A percentile compares a stretch with the other conserved stretches of the same genome.
Conservation (phyloP, 2,329 filamentous ascomycete species). For the Scortechinia acanthostroma region DNA sequence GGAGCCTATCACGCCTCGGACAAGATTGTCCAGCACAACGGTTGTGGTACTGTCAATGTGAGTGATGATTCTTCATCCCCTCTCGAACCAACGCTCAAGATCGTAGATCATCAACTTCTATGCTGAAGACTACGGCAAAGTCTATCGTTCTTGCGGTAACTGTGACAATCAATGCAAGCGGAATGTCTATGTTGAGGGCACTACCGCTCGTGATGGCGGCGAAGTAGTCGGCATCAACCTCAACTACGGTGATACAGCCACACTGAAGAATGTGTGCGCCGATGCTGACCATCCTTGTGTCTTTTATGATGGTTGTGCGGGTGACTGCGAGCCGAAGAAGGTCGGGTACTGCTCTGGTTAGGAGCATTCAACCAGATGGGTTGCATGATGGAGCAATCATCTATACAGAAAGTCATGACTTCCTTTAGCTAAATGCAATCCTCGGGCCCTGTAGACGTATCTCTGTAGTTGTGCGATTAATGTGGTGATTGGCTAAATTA, state of each 20-base stretch:
- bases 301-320: conserved; percentile 10
- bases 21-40: conserved; percentile 26
- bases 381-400: too few species aligned
- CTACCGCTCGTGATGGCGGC: conserved; percentile 18
- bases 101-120: conserved; percentile 26
- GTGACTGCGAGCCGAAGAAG: conserved; percentile 13
- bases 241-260: conserved; percentile 25
- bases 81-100: too few species aligned
- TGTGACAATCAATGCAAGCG: conserved; percentile 22
- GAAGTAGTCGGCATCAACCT: conserved; percentile 24
- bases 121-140: conserved; percentile 27
- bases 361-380: too few species aligned
- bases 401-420: too few species aligned
- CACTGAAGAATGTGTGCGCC: conserved; percentile 11
- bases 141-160: conserved; percentile 38
- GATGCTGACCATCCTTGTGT: conserved; percentile 11
- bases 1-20: conserved; percentile 19
- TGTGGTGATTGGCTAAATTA: too few species aligned
- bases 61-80: too few species aligned
- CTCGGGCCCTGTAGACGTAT: too few species aligned
- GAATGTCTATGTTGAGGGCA: conserved; percentile 16
- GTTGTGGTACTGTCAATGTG: conserved; percentile 15
- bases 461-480: too few species aligned
- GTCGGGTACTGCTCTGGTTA: conserved; percentile 13
- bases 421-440: too few species aligned